These are phyloP conservation scores for Kuraishia capsulata DNA, from an alignment of 805 yeast species.

Conservation along the genomic window DNA sequence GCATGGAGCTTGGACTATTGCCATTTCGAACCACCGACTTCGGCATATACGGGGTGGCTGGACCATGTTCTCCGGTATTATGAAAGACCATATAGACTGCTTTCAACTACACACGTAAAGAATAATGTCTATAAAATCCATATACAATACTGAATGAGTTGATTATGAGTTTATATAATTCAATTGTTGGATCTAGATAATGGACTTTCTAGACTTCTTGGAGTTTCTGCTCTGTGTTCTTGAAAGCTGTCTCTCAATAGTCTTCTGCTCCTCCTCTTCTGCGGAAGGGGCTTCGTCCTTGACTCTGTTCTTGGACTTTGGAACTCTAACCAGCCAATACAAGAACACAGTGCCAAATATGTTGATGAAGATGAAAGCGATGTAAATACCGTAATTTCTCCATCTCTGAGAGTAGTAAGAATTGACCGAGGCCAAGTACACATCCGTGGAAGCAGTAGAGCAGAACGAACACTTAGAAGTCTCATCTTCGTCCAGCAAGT, in stretches of 20 bases:
- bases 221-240: neutral
- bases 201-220: conserved; percentile 1
- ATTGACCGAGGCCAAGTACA: conserved; percentile 38
- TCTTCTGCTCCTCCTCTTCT: neutral
- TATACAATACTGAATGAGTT: too few species aligned
- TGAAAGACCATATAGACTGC: too few species aligned
- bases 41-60: too few species aligned
- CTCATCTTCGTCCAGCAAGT: conserved; percentile 29
- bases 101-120: too few species aligned
- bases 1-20: too few species aligned
- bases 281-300: conserved; percentile 4
- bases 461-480: conserved; percentile 57
- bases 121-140: too few species aligned
- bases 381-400: conserved; percentile 52
- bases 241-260: conserved; percentile 2
- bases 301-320: conserved; percentile 8
- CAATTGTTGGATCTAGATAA: neutral
- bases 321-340: conserved; percentile 20
- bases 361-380: conserved; percentile 37
- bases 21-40: too few species aligned
- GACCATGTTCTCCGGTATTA: too few species aligned
- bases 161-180: too few species aligned
- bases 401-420: conserved; percentile 31
- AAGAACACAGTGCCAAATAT: conserved; percentile 18
- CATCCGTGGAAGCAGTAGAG: conserved; percentile 45